These are phyloP conservation scores for Desmodesmus armatus DNA, from an alignment of 139 green algal species.

Conservation along the genomic window DNA sequence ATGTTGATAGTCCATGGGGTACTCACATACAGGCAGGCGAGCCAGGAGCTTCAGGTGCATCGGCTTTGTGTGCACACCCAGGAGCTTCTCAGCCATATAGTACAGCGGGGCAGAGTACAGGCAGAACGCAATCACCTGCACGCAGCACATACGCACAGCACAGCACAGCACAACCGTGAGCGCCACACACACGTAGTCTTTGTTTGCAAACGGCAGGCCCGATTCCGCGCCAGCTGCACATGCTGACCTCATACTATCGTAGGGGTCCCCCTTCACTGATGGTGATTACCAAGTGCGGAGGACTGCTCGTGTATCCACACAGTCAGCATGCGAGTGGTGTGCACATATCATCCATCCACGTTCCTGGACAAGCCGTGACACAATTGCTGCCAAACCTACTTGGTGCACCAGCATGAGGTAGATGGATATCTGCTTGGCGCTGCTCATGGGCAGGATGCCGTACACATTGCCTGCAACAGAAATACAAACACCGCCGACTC, in stretches of 20 bases:
- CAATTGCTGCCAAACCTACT: not conserved
- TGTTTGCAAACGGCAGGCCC: too few relatives aligned
- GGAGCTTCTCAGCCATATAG: conserved; percentile 40
- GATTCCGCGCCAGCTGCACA: too few relatives aligned
- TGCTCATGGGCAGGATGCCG: conserved; percentile 9
- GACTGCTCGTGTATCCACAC: too few relatives aligned
- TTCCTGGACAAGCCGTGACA: too few relatives aligned
- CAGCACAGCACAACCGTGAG: too few relatives aligned
- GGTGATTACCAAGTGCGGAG: too few relatives aligned
- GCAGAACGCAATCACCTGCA: conserved; percentile 44
- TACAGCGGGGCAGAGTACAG: conserved; percentile 43
- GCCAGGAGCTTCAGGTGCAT: conserved; percentile 15
- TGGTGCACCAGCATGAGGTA: conserved; percentile 44
- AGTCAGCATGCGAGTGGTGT: too few relatives aligned
- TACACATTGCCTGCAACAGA: conserved; percentile 48
- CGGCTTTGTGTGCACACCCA: conserved; percentile 34
- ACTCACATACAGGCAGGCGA: conserved; percentile 37
- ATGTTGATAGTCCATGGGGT: not conserved
- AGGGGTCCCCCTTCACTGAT: too few relatives aligned
- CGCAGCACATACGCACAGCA: not conserved
- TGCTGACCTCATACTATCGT: too few relatives aligned
- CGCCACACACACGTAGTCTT: too few relatives aligned
- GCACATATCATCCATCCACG: too few relatives aligned
- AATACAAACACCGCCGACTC: too few relatives aligned
- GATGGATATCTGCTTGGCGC: conserved; percentile 37